phyloP scores from a whole-genome alignment of 768 basidiomycete species.

The Leccinum truebloodii region DNA sequence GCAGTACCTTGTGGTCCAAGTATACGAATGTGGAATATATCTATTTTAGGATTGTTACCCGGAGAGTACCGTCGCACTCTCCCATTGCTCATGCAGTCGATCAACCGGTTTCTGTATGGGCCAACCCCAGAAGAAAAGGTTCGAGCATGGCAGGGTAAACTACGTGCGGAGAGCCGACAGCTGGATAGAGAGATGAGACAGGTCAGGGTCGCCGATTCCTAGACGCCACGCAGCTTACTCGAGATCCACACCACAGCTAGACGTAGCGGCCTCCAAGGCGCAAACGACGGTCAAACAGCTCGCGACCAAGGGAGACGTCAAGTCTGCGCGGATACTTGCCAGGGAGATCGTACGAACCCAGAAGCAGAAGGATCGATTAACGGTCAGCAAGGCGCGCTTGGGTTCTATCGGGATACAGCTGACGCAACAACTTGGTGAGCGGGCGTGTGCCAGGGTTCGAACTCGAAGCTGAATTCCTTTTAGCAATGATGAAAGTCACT shows the following conservation, averaged over 20 bases:
- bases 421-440: conserved; percentile 87
- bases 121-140: conserved; percentile 95
- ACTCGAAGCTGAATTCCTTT: not conserved
- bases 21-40: conserved; percentile 10
- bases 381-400: conserved; percentile 89
- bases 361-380: conserved; percentile 91
- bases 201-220: conserved; percentile 50
- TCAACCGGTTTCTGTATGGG: conserved; percentile 94
- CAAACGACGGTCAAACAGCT: conserved; percentile 81
- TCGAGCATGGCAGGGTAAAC: conserved; percentile 85
- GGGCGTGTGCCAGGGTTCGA: not conserved
- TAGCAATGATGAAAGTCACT: conserved; percentile 96
- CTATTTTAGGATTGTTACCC: conserved; percentile 17
- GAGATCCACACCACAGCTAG: conserved; percentile 55
- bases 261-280: conserved; percentile 78
- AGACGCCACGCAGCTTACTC: conserved; percentile 15
- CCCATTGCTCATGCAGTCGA: conserved; percentile 63
- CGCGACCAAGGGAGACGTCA: conserved; percentile 87
- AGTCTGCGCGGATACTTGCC: conserved; percentile 90
- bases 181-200: conserved; percentile 95
- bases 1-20: no score
- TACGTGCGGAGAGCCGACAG: conserved; percentile 77
- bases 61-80: conserved; percentile 1
- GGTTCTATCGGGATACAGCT: conserved; percentile 90
- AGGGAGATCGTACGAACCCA: conserved; percentile 92